Evolutionary conservation across 495 filamentous ascomycete genomes (phyloP), one percentile per base, ranked within the genome.

Genomic region (Chlorociboria aeruginascens): DNA sequence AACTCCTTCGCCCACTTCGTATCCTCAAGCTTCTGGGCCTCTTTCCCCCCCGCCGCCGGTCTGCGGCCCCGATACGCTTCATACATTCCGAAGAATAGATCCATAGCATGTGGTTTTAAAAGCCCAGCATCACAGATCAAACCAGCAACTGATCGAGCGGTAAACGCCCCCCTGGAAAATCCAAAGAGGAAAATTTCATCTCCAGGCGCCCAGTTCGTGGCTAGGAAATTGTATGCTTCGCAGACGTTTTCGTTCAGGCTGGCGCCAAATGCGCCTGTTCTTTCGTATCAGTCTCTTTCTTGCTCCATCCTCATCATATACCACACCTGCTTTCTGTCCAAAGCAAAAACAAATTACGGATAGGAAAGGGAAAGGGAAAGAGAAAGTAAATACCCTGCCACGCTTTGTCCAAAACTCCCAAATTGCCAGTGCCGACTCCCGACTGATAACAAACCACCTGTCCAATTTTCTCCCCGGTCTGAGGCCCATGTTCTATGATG

Each of bases 81-180:
- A 33, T 60, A 69, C 33, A 86, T 75, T 3, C 75, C 74, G 32
- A 75, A 73, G 49, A 84, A 74, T 50, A 66, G 67, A 28, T 78
- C 73, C 65, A 83, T 70, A 8, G 77, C 79, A 28, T 72, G 67
- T 25, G 73, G 69, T 4, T 74, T 83, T 14, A 84, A 65, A 6
- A 85, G 63, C 0, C 82, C 82, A 3, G 83, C 62, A 28, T 72
- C 63, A 1, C 64, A 67, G 39, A 86, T 73, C 59, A 85, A 65
- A 6, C 78, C 78, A 33, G 73, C 74, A 28, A 85, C 72, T 16
- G 72, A 74, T 40, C 82, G 69, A 6, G 78, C 80, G 0, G 81
- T 85, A 54, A 78, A 86, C 11, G 81, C 81, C 10, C 82, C 82
- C 4, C 82, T 71, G 28, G 80, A 84, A 63, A 85, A 85, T 12